phyloP scores from a whole-genome alignment of 1,139 yeast species.

The Wickerhamiella pararugosa region DNA sequence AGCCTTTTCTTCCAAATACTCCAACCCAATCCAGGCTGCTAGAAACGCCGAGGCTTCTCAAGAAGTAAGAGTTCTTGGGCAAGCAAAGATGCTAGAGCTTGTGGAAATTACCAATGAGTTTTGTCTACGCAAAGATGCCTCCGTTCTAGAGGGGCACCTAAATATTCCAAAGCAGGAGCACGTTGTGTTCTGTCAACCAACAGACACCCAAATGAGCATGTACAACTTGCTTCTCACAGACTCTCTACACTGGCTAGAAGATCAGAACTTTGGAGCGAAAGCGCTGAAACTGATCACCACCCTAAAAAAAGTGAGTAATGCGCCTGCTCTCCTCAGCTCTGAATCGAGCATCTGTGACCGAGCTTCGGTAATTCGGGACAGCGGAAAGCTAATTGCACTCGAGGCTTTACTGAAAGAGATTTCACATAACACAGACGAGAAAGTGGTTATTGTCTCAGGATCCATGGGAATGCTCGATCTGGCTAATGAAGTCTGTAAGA shows the following conservation, averaged over 20 bases:
- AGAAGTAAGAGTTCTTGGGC: slow-evolving; percentile 43
- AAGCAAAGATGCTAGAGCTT: slow-evolving; percentile 44
- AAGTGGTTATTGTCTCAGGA: slow-evolving; percentile 75
- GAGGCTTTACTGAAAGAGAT: slow-evolving; percentile 20
- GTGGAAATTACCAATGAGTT: slow-evolving; percentile 49
- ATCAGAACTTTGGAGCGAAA: background rate
- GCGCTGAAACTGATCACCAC: slow-evolving; percentile 51
- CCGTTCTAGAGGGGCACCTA: slow-evolving; percentile 46
- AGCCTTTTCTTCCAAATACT: slow-evolving; percentile 49
- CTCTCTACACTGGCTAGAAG: background rate
- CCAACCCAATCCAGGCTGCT: slow-evolving; percentile 57
- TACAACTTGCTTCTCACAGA: slow-evolving; percentile 25
- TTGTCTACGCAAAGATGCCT: slow-evolving; percentile 61
- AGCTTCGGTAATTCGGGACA: background rate
- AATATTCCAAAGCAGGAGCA: slow-evolving; percentile 60
- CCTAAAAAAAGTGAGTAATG: slow-evolving; percentile 70
- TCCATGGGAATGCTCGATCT: slow-evolving; percentile 79
- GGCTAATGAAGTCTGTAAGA: slow-evolving; percentile 41
- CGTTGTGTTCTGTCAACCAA: slow-evolving; percentile 69
- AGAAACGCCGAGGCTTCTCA: slow-evolving; percentile 53
- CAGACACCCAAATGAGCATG: slow-evolving; percentile 39
- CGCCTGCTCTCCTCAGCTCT: slow-evolving; percentile 32
- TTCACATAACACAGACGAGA: slow-evolving; percentile 36
- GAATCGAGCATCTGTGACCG: background rate
- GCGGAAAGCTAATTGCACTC: slow-evolving; percentile 26